These are phyloP conservation scores for Ustilago esculenta DNA, from an alignment of 1,284 basidiomycete genomes.

Conservation along the genomic window DNA sequence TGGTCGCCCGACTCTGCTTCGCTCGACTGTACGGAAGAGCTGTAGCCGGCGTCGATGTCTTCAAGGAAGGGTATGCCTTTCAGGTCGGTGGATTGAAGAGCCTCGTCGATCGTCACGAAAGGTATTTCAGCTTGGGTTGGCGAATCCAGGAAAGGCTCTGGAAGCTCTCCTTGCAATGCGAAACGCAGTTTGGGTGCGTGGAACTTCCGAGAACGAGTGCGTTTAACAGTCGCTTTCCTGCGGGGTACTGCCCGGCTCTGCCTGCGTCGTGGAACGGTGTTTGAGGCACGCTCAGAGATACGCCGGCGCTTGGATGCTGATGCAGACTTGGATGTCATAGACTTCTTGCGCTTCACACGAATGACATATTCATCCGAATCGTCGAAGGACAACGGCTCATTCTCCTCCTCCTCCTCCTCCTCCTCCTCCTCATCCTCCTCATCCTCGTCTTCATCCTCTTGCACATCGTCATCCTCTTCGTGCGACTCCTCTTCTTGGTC, in stretches of 20 bases:
- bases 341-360: conserved; percentile 12
- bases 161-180: conserved; percentile 28
- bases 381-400: conserved; percentile 22
- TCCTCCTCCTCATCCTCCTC: conserved; percentile 4
- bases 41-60: conserved; percentile 10
- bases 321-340: not conserved
- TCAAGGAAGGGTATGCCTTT: conserved; percentile 16
- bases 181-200: conserved; percentile 29
- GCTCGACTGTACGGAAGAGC: conserved; percentile 8
- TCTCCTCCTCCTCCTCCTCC: conserved; percentile 19
- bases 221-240: conserved; percentile 2
- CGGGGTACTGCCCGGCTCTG: conserved; percentile 5
- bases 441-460: conserved; percentile 6
- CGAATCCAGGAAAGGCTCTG: conserved; percentile 14
- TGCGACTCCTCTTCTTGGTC: not conserved
- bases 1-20: conserved; percentile 4
- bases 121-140: conserved; percentile 3
- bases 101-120: conserved; percentile 11
- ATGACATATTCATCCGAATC: conserved; percentile 6
- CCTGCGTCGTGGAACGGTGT: not conserved
- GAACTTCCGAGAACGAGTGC: not conserved
- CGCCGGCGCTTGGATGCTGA: conserved; percentile 18
- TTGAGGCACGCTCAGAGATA: not conserved
- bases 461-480: not conserved
- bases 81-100: not conserved